These are phyloP conservation scores for Thalassiosira tumida DNA, from an alignment of 352 stramenopile genomes.

Conservation along the genomic window DNA sequence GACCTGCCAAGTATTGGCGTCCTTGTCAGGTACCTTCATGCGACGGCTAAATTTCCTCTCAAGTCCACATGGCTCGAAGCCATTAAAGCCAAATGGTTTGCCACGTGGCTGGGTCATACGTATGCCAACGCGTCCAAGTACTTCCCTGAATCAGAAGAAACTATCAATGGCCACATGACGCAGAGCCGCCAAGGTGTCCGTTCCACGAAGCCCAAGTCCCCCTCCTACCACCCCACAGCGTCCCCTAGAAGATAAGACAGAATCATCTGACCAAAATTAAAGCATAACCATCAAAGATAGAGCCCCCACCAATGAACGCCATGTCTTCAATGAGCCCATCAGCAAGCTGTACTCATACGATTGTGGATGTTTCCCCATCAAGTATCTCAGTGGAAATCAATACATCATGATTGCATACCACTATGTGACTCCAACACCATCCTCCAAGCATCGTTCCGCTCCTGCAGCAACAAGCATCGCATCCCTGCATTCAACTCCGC, in stretches of 20 bases:
- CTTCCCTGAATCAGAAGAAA: constrained; percentile 45
- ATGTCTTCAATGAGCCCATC: not conserved
- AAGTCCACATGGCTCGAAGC: constrained; percentile 53
- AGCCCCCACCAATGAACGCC: not conserved
- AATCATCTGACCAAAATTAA: no score
- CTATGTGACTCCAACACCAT: not conserved
- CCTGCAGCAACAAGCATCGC: not conserved
- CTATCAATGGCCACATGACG: constrained; percentile 61
- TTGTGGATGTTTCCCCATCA: constrained; percentile 74
- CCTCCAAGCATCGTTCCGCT: not conserved
- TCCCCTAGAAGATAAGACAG: not conserved
- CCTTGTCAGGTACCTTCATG: constrained; percentile 33
- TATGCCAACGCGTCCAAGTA: constrained; percentile 32
- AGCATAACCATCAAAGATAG: no score
- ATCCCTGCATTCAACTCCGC: not conserved
- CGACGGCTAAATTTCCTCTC: not conserved
- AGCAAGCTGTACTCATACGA: constrained; percentile 74
- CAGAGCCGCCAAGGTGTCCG: constrained; percentile 29
- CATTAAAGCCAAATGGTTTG: constrained; percentile 42
- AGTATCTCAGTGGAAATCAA: constrained; percentile 69
- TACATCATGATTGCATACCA: constrained; percentile 84
- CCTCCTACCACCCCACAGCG: constrained; percentile 25
- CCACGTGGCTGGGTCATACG: constrained; percentile 51
- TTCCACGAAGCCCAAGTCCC: constrained; percentile 23
- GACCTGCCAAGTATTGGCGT: constrained; percentile 61